Percentiles rank a stretch among this genome's conserved stretches.
Evolutionary conservation across 139 green algal species (phyloP).

Genomic region (Chlorella sp.): DNA sequence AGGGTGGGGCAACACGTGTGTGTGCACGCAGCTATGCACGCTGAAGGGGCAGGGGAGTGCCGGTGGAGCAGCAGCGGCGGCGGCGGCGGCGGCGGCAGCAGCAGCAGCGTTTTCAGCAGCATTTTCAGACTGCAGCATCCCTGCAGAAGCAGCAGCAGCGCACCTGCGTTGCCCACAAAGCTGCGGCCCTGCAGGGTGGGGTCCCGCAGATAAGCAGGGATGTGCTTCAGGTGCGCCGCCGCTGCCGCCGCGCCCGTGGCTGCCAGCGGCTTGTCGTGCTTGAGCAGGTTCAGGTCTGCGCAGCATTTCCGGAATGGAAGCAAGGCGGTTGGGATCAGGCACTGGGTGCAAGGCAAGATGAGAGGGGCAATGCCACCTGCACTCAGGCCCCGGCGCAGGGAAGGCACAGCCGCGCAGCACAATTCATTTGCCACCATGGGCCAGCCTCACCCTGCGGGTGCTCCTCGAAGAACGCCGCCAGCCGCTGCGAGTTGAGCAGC

Average conservation of each 20-base stretch:
- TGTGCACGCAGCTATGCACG: too few species aligned
- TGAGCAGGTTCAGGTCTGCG: slow-evolving; percentile 68
- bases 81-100: background rate
- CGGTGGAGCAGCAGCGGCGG: too few species aligned
- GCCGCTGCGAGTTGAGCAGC: slow-evolving; percentile 89
- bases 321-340: too few species aligned
- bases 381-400: too few species aligned
- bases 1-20: background rate
- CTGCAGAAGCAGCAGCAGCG: background rate
- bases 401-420: too few species aligned
- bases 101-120: background rate
- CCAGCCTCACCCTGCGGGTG: slow-evolving; percentile 55
- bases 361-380: background rate
- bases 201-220: slow-evolving; percentile 83
- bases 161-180: slow-evolving; percentile 25
- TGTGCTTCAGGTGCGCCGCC: slow-evolving; percentile 80
- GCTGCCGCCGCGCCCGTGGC: slow-evolving; percentile 47
- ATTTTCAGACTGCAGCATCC: too few species aligned
- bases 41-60: too few species aligned
- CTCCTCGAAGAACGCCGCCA: slow-evolving; percentile 90
- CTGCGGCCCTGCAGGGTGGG: slow-evolving; percentile 39
- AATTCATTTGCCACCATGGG: too few species aligned
- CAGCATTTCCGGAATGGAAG: too few species aligned
- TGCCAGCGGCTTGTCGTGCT: slow-evolving; percentile 78
- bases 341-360: too few species aligned